These are phyloP conservation scores for Aspergillus pseudoterreus DNA, from an alignment of 2,329 filamentous ascomycete species.

Conservation along the genomic window DNA sequence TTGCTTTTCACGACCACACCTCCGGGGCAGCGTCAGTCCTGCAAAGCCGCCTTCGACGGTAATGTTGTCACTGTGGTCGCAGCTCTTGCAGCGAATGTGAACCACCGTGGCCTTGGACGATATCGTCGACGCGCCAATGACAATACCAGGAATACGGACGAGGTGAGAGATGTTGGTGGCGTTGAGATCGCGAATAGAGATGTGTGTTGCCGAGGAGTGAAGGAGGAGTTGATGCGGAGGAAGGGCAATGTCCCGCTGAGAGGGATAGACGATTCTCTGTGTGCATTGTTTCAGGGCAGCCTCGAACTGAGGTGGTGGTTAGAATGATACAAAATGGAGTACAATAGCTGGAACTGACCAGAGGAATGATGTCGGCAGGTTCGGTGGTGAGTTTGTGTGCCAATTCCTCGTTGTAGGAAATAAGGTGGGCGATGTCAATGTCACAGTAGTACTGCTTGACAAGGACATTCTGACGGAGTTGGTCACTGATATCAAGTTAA, in stretches of 20 bases:
- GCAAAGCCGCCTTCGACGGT: constrained; percentile 80
- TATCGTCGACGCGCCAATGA: constrained; percentile 94
- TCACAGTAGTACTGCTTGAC: constrained; percentile 95
- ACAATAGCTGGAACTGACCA: constrained; percentile 55
- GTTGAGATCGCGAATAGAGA: constrained; percentile 90
- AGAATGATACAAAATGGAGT: not conserved
- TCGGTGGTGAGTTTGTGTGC: constrained; percentile 86
- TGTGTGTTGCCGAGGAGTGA: constrained; percentile 84
- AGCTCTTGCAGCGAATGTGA: constrained; percentile 83
- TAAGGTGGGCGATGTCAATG: constrained; percentile 90
- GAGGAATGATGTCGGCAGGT: constrained; percentile 85
- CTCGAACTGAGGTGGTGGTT: constrained; percentile 66
- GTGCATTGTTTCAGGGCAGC: constrained; percentile 85
- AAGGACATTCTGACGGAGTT: constrained; percentile 90
- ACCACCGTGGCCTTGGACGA: constrained; percentile 91
- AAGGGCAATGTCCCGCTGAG: constrained; percentile 62
- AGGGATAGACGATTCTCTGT: constrained; percentile 86
- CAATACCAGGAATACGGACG: constrained; percentile 94
- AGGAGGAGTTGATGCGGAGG: constrained; percentile 93
- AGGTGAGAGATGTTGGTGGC: constrained; percentile 89
- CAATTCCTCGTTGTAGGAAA: constrained; percentile 93
- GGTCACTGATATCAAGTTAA: constrained; percentile 61
- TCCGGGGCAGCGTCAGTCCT: constrained; percentile 77
- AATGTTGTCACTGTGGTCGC: constrained; percentile 67
- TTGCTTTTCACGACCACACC: constrained; percentile 62